Evolutionary conservation across 116 monocot genomes (phyloP), one percentile per base, ranked within the genome.

Genomic region (Phalaenopsis hybrid): DNA sequence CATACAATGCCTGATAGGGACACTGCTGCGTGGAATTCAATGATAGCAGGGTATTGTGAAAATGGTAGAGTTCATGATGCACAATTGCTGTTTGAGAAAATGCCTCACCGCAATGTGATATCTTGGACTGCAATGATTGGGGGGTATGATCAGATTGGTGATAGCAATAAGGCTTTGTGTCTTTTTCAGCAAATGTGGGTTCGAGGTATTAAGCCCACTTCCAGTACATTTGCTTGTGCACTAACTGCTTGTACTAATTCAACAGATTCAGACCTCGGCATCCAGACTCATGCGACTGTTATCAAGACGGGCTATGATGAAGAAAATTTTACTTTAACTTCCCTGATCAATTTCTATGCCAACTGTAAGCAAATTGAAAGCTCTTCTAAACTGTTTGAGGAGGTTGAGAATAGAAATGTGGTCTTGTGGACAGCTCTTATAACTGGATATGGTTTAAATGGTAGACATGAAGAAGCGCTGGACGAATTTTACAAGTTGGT

Each of bases 101-200:
- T 93, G 93, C 88, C 91, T 2, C 58, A 43, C 7, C 82, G 23
- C 18, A 92, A 96, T 70, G 85, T 90, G 59, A 89, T 96, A 70
- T 90, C 93, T 75, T 96, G 96, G 94, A 93, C 93, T 0, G 92
- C 94, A 11, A 90, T 96, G 88, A 94, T 96, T 48, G 82, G 88
- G 17, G 96, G 94, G 33, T 87, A 83, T 25, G 88, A 88, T 21
- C 89, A 87, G 82, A 93, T 92, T 68, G 90, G 89, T 1, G 80
- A 86, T 46, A 89, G 88, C 67, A 28, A 81, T 43, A 73, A 78
- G 18, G 90, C 94, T 21, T 78, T 92, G 79, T 2, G 23, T 67
- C 77, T 93, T 13, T 94, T 93, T 44, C 45, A 45, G 11, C 52
- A 86, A 70, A 92, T 96, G 92, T 86, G 84, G 82, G 76, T 11